These are phyloP conservation scores for Albifimbria verrucaria DNA, from an alignment of 2,329 filamentous ascomycete genomes.

Conservation along the genomic window DNA sequence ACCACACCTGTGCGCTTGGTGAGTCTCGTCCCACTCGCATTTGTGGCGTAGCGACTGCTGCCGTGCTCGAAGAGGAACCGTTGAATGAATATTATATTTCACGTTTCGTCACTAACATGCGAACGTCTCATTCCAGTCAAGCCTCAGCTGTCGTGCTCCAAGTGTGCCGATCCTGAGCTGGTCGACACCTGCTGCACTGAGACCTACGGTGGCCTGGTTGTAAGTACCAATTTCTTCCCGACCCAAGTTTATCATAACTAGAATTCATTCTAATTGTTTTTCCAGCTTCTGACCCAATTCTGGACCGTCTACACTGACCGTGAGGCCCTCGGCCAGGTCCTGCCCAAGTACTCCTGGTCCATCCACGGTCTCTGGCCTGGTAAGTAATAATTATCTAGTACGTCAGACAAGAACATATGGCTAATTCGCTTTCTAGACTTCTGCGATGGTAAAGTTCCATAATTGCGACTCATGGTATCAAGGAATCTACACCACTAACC, in stretches of 20 bases:
- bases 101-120: slow-evolving; percentile 7
- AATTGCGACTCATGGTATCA: not conserved
- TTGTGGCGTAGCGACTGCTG: not conserved
- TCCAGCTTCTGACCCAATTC: slow-evolving; percentile 55
- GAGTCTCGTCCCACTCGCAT: slow-evolving; percentile 4
- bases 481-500: slow-evolving; percentile 10
- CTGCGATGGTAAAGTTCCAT: slow-evolving; percentile 35
- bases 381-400: slow-evolving; percentile 11
- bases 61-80: not conserved
- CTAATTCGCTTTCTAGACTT: slow-evolving; percentile 30
- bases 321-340: slow-evolving; percentile 53
- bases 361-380: slow-evolving; percentile 58
- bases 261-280: not conserved
- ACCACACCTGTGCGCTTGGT: slow-evolving; percentile 56
- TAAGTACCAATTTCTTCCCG: slow-evolving; percentile 15
- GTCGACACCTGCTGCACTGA: slow-evolving; percentile 64
- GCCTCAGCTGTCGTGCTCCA: slow-evolving; percentile 43
- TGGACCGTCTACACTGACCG: slow-evolving; percentile 63
- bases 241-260: not conserved
- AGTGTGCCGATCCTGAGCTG: slow-evolving; percentile 35
- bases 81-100: too few species aligned
- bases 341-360: slow-evolving; percentile 55
- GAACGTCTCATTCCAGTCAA: not conserved
- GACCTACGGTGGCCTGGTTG: slow-evolving; percentile 60
- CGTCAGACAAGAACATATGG: not conserved